phyloP scores from a whole-genome alignment of 2,329 filamentous ascomycete genomes.

The Phoma herbarum region DNA sequence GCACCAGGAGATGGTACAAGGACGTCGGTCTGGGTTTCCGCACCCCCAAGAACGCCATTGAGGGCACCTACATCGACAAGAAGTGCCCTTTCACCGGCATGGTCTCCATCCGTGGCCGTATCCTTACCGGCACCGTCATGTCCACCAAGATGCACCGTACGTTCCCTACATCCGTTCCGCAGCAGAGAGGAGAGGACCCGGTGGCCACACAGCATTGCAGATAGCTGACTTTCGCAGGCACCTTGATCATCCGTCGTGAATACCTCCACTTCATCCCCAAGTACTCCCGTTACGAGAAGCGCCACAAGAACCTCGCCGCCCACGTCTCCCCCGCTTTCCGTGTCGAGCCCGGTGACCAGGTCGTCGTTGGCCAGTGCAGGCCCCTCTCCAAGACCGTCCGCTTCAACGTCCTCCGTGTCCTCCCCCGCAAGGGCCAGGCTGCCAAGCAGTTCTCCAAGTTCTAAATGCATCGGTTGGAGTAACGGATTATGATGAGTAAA shows the following conservation, averaged over 20 bases:
- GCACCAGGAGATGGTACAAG: slow-evolving; percentile 92
- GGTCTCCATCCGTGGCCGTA: slow-evolving; percentile 99
- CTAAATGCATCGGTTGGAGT: slow-evolving; percentile 65
- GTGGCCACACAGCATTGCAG: too few relatives aligned
- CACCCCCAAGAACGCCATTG: slow-evolving; percentile 98
- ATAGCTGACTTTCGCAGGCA: slow-evolving; percentile 57
- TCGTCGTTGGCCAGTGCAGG: slow-evolving; percentile 99
- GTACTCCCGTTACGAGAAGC: slow-evolving; percentile 99
- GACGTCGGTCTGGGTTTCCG: slow-evolving; percentile 99
- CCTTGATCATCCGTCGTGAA: slow-evolving; percentile 98
- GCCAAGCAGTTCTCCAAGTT: slow-evolving; percentile 99
- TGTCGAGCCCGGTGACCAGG: slow-evolving; percentile 99
- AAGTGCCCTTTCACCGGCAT: slow-evolving; percentile 99
- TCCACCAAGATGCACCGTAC: slow-evolving; percentile 99
- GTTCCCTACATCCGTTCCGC: too few relatives aligned
- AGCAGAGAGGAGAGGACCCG: too few relatives aligned
- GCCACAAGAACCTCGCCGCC: slow-evolving; percentile 99
- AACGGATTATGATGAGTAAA: slow-evolving; percentile 41
- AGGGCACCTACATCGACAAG: slow-evolving; percentile 99
- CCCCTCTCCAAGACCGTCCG: slow-evolving; percentile 99
- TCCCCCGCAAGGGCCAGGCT: slow-evolving; percentile 94
- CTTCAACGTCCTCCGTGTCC: slow-evolving; percentile 99
- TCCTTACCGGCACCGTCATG: slow-evolving; percentile 98
- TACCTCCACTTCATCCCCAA: slow-evolving; percentile 99
- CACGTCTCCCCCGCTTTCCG: slow-evolving; percentile 99